Conservation (phyloP, 306 rosid species). For the Prunus dulcis region DNA sequence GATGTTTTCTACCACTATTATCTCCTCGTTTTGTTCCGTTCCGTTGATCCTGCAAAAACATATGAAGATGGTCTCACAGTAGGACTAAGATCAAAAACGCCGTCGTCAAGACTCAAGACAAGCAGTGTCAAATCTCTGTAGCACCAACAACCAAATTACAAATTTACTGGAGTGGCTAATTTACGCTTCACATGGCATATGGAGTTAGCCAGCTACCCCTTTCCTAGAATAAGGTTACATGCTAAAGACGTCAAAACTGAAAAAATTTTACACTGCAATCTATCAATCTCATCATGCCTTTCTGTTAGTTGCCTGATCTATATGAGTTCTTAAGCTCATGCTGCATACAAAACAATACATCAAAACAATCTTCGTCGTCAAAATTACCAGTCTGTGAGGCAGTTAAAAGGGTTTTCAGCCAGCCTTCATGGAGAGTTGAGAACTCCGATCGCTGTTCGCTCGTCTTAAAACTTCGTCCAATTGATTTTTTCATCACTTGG, state of each 20-base stretch:
- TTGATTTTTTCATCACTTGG: constrained; percentile 55
- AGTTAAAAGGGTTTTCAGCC: constrained; percentile 66
- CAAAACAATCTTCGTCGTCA: constrained; percentile 58
- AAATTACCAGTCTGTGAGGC: constrained; percentile 31
- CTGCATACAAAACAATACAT: constrained; percentile 71
- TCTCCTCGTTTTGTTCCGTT: constrained; percentile 16
- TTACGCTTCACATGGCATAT: too few relatives aligned
- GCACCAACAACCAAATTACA: neutral
- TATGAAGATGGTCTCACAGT: too few relatives aligned
- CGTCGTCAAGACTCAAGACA: too few relatives aligned
- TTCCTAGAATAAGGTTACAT: neutral
- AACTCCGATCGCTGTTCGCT: constrained; percentile 82
- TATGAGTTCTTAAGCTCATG: constrained; percentile 58
- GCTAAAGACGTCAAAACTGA: neutral
- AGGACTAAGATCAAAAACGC: too few relatives aligned
- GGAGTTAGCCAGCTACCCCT: too few relatives aligned
- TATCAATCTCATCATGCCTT: neutral
- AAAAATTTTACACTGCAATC: neutral
- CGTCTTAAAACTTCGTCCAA: constrained; percentile 56
- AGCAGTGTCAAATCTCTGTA: too few relatives aligned
- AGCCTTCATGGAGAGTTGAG: constrained; percentile 87
- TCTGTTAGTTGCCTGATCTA: constrained; percentile 34
- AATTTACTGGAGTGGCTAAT: neutral
- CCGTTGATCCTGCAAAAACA: neutral
- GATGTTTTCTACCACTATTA: constrained; percentile 16